Base-by-base conservation (phyloP, 164 flowering plant genomes). In the Vitis vinifera region DNA sequence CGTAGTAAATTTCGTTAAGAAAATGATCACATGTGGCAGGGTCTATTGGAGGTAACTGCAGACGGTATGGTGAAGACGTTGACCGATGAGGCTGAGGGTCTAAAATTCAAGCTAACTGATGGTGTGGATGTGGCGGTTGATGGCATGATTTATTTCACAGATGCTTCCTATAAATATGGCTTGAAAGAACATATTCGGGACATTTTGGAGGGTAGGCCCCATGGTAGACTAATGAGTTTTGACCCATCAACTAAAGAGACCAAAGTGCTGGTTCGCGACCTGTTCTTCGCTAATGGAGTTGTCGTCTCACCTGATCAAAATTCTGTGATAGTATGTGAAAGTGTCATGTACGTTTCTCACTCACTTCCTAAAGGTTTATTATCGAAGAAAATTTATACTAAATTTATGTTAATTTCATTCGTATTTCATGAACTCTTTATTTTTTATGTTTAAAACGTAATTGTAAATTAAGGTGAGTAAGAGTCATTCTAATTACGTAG, bases 271-370 rank as follows among this genome's bases (percentile, higher is more conserved):
- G 76, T 77, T 9, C 69, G 60, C 0, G 85, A 87, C 68, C 88
- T 95, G 59, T 91, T 91, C 80, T 93, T 91, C 44, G 85, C 96
- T 6, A 95, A 95, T 67, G 99, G 99, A 3, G 89, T 93, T 19
- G 88, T 84, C 0, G 66, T 93, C 67, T 88, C 98, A 0, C 90
- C 96, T 0, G 77, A 84, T 68, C 92, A 91, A 51, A 69, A 61
- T 29, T 84, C 53, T 27, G 81, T 90, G 7, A 62, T 93, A 74
- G 87, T 84, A 74, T 91, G 98, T 17, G 99, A 95, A 78, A 86
- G 92, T 16, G 19, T 63, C n/a, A 9, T 89, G 98, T 95, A 80
- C 0, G 76, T 71, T 16, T 8, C 8, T 17, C 11, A 51, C 6
- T 13, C 30, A 9, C 15, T 12, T 19, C 29, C 5, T 31, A 31